Percentiles rank a stretch among this genome's conserved stretches.
Evolutionary conservation across 2,329 filamentous ascomycete genomes (phyloP).

Genomic region (Blastomyces percursus): DNA sequence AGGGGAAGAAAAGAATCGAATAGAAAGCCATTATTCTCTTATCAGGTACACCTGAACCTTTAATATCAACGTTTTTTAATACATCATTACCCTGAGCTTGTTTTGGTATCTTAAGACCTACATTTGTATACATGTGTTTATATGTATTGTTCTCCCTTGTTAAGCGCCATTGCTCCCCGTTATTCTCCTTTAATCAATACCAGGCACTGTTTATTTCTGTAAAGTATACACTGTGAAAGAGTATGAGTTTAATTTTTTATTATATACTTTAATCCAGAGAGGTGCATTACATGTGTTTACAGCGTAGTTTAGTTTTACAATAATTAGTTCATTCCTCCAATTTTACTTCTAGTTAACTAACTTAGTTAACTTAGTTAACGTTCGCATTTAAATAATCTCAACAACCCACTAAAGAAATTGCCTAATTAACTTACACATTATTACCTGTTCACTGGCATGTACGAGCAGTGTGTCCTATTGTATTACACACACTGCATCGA

Average conservation of each 20-base stretch:
- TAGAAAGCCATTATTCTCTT: conserved; percentile 16
- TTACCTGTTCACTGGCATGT: too few relatives aligned
- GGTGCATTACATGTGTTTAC: not conserved
- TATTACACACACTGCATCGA: too few relatives aligned
- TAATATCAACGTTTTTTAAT: not conserved
- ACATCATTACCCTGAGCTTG: conserved; percentile 1
- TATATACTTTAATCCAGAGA: not conserved
- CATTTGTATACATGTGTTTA: conserved; percentile 7
- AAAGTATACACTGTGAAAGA: not conserved
- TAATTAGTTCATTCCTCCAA: too few relatives aligned
- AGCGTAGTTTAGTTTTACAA: not conserved
- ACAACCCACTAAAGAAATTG: too few relatives aligned
- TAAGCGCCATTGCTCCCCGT: not conserved
- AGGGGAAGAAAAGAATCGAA: conserved; percentile 97
- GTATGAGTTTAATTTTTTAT: not conserved
- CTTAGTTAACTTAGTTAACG: too few relatives aligned
- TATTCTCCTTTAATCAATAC: not conserved
- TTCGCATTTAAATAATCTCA: too few relatives aligned
- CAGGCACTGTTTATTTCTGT: not conserved
- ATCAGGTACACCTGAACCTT: not conserved
- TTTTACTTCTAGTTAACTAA: too few relatives aligned
- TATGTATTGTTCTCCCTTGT: conserved; percentile 4
- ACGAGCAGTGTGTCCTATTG: too few relatives aligned
- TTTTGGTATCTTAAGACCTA: conserved; percentile 7
- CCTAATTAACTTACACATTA: too few relatives aligned